Conservation (phyloP, 1,284 basidiomycete species). For the Thecaphora thlaspeos region DNA sequence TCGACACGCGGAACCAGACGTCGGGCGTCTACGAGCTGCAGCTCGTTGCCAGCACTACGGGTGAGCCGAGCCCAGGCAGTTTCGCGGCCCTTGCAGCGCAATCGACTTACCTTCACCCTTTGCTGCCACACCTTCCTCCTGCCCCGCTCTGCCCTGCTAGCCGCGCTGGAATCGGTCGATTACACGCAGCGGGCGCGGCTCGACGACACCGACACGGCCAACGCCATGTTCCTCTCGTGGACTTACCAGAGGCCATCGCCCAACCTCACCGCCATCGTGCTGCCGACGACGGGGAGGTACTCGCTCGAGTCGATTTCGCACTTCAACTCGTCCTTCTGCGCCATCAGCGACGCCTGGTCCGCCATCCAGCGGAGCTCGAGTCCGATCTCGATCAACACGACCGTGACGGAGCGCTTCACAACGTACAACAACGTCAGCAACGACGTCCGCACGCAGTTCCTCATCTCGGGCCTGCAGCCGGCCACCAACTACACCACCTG, state of each 20-base stretch:
- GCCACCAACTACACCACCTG: constrained; percentile 59
- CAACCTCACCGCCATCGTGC: constrained; percentile 43
- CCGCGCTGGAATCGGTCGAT: constrained; percentile 39
- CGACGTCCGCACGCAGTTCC: constrained; percentile 37
- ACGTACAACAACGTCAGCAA: constrained; percentile 18
- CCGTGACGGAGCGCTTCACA: constrained; percentile 40
- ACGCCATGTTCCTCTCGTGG: constrained; percentile 54
- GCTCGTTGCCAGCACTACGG: constrained; percentile 22
- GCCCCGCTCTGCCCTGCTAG: background rate
- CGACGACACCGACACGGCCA: constrained; percentile 53
- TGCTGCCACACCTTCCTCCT: background rate
- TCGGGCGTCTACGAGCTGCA: constrained; percentile 35
- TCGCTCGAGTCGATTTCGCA: constrained; percentile 43
- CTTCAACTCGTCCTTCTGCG: constrained; percentile 56
- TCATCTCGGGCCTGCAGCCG: constrained; percentile 37
- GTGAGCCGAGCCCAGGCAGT: background rate
- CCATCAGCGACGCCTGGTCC: constrained; percentile 39
- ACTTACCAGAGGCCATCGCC: constrained; percentile 47
- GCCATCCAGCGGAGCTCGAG: constrained; percentile 9
- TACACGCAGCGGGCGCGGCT: constrained; percentile 26
- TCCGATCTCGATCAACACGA: constrained; percentile 28
- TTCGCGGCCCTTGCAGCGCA: too few relatives aligned
- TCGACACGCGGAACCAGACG: constrained; percentile 24
- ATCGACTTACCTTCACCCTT: too few relatives aligned
- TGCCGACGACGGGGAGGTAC: constrained; percentile 37